Base-by-base conservation (phyloP, 192 early-diverging fungal genomes). In the Spinellus fusiger region DNA sequence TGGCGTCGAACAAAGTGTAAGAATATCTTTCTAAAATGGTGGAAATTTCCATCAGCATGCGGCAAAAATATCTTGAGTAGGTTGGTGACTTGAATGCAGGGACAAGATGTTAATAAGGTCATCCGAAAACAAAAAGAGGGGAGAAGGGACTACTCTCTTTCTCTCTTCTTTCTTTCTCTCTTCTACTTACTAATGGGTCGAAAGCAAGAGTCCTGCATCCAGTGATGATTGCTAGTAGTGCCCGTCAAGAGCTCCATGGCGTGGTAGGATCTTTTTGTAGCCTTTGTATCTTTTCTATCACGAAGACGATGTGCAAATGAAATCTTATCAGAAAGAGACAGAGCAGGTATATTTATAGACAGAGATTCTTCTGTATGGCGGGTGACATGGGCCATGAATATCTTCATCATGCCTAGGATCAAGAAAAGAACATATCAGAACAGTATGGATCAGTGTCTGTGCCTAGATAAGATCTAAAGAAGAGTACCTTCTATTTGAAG, bases 231-330 rank as follows among this genome's bases (percentile, higher is more conserved):
- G 33, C 58, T 51, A 38, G 62, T 53, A 4, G 56, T 56, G 8
- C 62, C 63, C 31, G 47, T 59, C 27, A 71, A 29, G 31, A 71
- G 38, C 27, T 71, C 69, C 69, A 71, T 71, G 23, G 63, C 69
- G 56, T 71, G 69, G 49, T 71, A 71, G 2, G 69, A 71, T 47
- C 69, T 31, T 59, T 71, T 71, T 31, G 52, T 65, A 8, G 69
- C 69, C 8, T 65, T 46, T 29, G 60, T 13, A 33, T 71, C 69
- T 12, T 32, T 18, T 10, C 20, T 29, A 37, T 71, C 69, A 32
- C 69, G 58, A 26, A 60, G 38, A 46, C 50, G 69, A 20, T 32
- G 6, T 3, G 58, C 46, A 22, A 44, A 59, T 9, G 46, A 20
- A 25, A 71, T 49, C 27, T 53, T 51, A 32, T 58, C 50, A 23